These are phyloP conservation scores for Waltiozyma sp. DNA, from an alignment of 1,139 yeast genomes.

Conservation along the genomic window DNA sequence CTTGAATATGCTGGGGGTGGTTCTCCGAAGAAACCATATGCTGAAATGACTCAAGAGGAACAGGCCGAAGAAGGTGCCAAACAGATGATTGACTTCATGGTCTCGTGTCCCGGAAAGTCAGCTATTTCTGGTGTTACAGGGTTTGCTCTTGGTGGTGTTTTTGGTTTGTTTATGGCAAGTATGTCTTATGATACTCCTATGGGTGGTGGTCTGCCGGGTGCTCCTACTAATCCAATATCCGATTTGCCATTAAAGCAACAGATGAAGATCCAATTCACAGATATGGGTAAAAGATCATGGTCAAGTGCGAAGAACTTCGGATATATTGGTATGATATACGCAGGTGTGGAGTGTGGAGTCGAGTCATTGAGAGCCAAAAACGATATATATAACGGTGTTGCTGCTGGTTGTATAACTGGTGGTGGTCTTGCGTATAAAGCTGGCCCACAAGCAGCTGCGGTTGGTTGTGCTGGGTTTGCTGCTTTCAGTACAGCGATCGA, in stretches of 20 bases:
- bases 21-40: conserved; percentile 32
- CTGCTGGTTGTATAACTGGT: conserved; percentile 94
- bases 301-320: conserved; percentile 92
- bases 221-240: conserved; percentile 43
- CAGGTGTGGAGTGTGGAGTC: conserved; percentile 90
- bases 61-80: conserved; percentile 90
- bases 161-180: conserved; percentile 94
- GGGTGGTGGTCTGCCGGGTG: conserved; percentile 28
- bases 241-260: conserved; percentile 90
- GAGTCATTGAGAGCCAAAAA: conserved; percentile 80
- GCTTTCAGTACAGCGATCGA: conserved; percentile 93
- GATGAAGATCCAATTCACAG: conserved; percentile 80
- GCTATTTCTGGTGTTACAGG: conserved; percentile 91
- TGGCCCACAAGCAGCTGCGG: conserved; percentile 85
- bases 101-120: conserved; percentile 92
- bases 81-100: conserved; percentile 74
- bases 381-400: conserved; percentile 83
- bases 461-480: conserved; percentile 98
- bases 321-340: conserved; percentile 82
- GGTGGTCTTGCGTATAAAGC: conserved; percentile 89
- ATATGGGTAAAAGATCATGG: conserved; percentile 83
- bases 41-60: conserved; percentile 81
- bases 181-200: conserved; percentile 75
- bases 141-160: conserved; percentile 89
- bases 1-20: conserved; percentile 24